Evolutionary conservation across 495 filamentous ascomycete genomes (phyloP).

Genomic region (Aspergillus leporis): DNA sequence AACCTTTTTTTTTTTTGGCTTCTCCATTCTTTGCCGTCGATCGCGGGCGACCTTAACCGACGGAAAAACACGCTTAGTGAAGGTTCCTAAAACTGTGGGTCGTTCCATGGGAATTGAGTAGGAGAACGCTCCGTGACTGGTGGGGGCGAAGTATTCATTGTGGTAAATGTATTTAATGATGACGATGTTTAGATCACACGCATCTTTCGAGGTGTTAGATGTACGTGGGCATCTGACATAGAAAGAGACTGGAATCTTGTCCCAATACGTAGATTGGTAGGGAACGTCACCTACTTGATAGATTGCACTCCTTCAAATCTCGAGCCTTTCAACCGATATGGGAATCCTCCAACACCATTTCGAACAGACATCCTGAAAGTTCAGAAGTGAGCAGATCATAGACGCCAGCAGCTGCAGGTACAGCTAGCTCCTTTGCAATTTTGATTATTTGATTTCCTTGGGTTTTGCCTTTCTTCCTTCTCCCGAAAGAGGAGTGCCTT

Average conservation of each 20-base stretch:
- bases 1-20: conserved; percentile 13
- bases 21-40: conserved; percentile 8
- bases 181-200: not conserved
- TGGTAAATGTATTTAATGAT: not conserved
- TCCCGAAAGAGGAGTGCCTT: not conserved
- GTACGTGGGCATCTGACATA: not conserved
- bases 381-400: not conserved
- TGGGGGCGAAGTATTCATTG: conserved; percentile 1
- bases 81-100: conserved; percentile 16
- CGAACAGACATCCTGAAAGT: not conserved
- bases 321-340: not conserved
- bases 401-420: not conserved
- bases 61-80: conserved; percentile 19
- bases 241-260: not conserved
- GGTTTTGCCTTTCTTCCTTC: not conserved
- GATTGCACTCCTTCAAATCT: not conserved
- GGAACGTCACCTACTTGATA: not conserved
- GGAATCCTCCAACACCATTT: not conserved
- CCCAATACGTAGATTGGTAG: not conserved
- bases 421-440: not conserved
- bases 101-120: conserved; percentile 6
- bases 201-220: not conserved
- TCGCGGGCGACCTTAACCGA: conserved; percentile 7
- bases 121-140: not conserved
- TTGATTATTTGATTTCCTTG: not conserved